Percentiles rank a stretch among this genome's conserved stretches.
phyloP scores from a whole-genome alignment of 2,329 filamentous ascomycete species.

The Colletotrichum graminicola region DNA sequence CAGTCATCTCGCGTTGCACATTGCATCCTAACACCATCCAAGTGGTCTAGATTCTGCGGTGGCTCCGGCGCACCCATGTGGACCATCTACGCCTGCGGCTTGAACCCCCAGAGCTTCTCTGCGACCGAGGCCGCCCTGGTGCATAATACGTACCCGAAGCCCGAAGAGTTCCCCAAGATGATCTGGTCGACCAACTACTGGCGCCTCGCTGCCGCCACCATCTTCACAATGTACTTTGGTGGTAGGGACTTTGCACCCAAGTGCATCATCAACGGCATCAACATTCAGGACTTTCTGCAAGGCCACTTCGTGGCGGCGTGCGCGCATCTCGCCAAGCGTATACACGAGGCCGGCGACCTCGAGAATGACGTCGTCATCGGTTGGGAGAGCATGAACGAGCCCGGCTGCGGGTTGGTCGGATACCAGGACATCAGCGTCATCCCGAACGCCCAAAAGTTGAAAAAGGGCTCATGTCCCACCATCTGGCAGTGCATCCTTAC shows the following conservation, averaged over 20 bases:
- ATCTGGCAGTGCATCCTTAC: constrained; percentile 94
- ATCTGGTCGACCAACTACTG: constrained; percentile 99
- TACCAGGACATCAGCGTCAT: constrained; percentile 84
- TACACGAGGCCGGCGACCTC: constrained; percentile 90
- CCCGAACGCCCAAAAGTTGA: constrained; percentile 87
- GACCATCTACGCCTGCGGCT: constrained; percentile 94
- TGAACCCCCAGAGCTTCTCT: constrained; percentile 88
- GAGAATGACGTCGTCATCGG: constrained; percentile 90
- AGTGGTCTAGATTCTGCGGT: constrained; percentile 95
- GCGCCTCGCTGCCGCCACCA: constrained; percentile 85
- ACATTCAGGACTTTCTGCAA: constrained; percentile 96
- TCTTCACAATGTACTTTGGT: constrained; percentile 95
- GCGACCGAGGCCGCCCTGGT: constrained; percentile 92
- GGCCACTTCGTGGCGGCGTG: constrained; percentile 86
- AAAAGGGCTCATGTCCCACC: constrained; percentile 93
- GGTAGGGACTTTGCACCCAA: constrained; percentile 94
- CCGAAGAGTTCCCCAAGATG: constrained; percentile 94
- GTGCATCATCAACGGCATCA: constrained; percentile 92
- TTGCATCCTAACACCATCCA: not conserved
- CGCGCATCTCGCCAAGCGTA: constrained; percentile 82
- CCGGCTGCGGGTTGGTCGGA: constrained; percentile 88
- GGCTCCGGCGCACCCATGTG: constrained; percentile 97
- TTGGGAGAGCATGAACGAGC: constrained; percentile 97
- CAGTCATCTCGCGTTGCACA: not conserved
- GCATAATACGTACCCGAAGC: constrained; percentile 91